phyloP scores from a whole-genome alignment of 2,329 filamentous ascomycete species.

The Penicillium palitans region DNA sequence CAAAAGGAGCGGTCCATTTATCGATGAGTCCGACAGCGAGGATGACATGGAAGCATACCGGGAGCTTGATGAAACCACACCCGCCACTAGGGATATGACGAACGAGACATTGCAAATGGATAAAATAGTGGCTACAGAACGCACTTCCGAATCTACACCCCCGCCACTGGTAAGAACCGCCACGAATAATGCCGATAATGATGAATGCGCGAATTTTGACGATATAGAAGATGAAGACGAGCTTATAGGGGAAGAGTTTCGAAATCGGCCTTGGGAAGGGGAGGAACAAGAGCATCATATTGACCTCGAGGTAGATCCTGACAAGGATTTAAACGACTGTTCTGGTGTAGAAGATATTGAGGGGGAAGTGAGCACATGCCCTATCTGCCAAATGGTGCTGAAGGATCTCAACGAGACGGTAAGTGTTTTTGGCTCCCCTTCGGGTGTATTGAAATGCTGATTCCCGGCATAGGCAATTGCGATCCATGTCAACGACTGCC shows the following conservation, averaged over 20 bases:
- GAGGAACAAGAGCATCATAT: slow-evolving; percentile 38
- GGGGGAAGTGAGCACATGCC: slow-evolving; percentile 56
- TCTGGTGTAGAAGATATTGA: slow-evolving; percentile 19
- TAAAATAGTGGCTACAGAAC: slow-evolving; percentile 14
- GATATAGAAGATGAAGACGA: slow-evolving; percentile 64
- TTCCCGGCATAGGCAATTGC: slow-evolving; percentile 63
- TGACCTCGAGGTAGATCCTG: slow-evolving; percentile 16
- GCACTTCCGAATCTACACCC: slow-evolving; percentile 24
- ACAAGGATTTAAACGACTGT: slow-evolving; percentile 31
- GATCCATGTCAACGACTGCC: slow-evolving; percentile 85
- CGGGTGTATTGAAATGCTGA: background rate
- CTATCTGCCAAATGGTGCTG: slow-evolving; percentile 72
- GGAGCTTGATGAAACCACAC: slow-evolving; percentile 19
- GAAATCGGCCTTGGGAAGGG: slow-evolving; percentile 64
- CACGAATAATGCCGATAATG: slow-evolving; percentile 46
- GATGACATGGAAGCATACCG: slow-evolving; percentile 40
- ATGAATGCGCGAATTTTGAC: slow-evolving; percentile 57
- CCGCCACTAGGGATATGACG: background rate
- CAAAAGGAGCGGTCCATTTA: slow-evolving; percentile 39
- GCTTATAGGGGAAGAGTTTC: slow-evolving; percentile 63
- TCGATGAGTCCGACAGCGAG: slow-evolving; percentile 57
- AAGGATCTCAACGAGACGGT: slow-evolving; percentile 54
- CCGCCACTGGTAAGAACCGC: slow-evolving; percentile 53
- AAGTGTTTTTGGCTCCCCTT: slow-evolving; percentile 17
- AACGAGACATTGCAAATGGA: slow-evolving; percentile 8